Evolutionary conservation across 2,329 filamentous ascomycete species (phyloP), one percentile per base, ranked within the genome.

Genomic region (Hortaea werneckii): DNA sequence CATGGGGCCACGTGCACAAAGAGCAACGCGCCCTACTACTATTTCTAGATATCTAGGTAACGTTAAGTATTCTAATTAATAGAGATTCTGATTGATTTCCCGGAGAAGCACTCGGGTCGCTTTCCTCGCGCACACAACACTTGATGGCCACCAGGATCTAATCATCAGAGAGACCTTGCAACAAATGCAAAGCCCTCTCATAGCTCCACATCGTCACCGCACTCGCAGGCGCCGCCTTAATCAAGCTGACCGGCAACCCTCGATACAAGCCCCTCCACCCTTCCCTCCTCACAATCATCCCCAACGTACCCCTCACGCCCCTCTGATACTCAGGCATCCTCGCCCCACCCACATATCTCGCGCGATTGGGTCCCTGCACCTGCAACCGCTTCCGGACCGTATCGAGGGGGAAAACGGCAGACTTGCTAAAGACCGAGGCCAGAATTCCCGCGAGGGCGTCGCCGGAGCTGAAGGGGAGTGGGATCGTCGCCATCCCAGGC

Each of bases 131-230:
- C n/a, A n/a, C n/a, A n/a, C n/a, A n/a, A n/a, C n/a, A n/a, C n/a
- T n/a, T n/a, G n/a, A n/a, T n/a, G n/a, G n/a, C n/a, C n/a, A n/a
- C n/a, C n/a, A n/a, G n/a, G n/a, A n/a, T n/a, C n/a, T n/a, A n/a
- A n/a, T n/a, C n/a, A n/a, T n/a, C n/a, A n/a, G n/a, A n/a, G n/a
- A 34, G 30, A 7, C 29, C 44, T 46, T 49, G 52, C 12, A 63
- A 40, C 32, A 55, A 20, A 37, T 56, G 76, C 68, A 95, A 69
- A 12, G 77, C 77, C 59, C 82, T 73, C 69, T 95, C 89, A 66
- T 95, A 95, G 2, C 87, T 94, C 87, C 88, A 95, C 74, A 95
- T 86, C 0, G 89, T 95, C 29, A 95, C 79, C 5, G 89, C 87
- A 64, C 86, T 92, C 28, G 86, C 81, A n/a, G 92, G 92, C 13